These are phyloP conservation scores for Brettanomyces bruxellensis DNA, from an alignment of 805 yeast genomes.

Conservation along the genomic window DNA sequence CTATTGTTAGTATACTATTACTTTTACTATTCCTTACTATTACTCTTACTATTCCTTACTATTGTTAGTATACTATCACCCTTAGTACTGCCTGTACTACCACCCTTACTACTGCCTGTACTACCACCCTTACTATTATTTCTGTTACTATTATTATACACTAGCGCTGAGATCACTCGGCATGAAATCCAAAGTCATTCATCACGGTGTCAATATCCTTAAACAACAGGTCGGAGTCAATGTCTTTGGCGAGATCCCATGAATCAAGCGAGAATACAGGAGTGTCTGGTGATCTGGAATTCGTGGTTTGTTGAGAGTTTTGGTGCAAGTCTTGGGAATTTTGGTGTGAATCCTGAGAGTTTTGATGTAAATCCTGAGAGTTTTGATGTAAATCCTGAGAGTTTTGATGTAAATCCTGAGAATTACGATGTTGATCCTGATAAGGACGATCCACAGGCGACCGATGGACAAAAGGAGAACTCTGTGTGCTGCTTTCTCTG, in stretches of 20 bases:
- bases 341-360: too few relatives aligned
- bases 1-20: too few relatives aligned
- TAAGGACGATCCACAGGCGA: constrained; percentile 5
- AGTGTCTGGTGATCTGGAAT: neutral
- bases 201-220: constrained; percentile 81
- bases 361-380: neutral
- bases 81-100: too few relatives aligned
- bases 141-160: too few relatives aligned
- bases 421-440: too few relatives aligned
- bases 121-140: too few relatives aligned
- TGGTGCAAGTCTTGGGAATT: neutral
- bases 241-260: constrained; percentile 14
- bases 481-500: constrained; percentile 16
- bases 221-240: constrained; percentile 53
- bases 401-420: too few relatives aligned
- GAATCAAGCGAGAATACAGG: constrained; percentile 1
- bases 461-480: constrained; percentile 13
- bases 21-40: too few relatives aligned
- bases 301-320: too few relatives aligned
- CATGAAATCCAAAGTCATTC: constrained; percentile 88
- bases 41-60: too few relatives aligned
- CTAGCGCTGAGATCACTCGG: constrained; percentile 23
- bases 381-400: neutral
- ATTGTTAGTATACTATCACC: too few relatives aligned
- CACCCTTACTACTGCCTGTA: too few relatives aligned